A percentile compares a stretch with the other conserved stretches of the same genome.
These are phyloP conservation scores for Dipteronia dyeriana DNA, from an alignment of 345 rosid species.

Conservation along the genomic window DNA sequence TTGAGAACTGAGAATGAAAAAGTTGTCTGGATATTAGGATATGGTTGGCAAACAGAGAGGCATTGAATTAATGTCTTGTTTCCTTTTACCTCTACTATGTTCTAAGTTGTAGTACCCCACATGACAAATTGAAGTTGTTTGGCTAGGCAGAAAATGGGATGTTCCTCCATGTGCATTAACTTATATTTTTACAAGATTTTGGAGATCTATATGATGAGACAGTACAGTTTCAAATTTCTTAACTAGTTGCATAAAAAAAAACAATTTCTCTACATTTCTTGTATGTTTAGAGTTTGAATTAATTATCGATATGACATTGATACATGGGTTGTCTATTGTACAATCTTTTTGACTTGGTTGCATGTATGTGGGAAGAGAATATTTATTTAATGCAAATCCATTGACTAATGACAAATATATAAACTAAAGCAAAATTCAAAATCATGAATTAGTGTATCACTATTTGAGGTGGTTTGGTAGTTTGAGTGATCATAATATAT, in stretches of 20 bases:
- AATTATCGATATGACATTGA: background rate
- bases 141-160: background rate
- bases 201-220: background rate
- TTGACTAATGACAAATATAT: too few relatives aligned
- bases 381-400: background rate
- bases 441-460: too few relatives aligned
- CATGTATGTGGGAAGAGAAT: background rate
- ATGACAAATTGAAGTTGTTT: background rate
- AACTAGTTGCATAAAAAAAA: too few relatives aligned
- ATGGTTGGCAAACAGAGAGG: background rate
- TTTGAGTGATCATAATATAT: too few relatives aligned
- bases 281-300: background rate
- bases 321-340: background rate
- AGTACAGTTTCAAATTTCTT: background rate
- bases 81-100: background rate
- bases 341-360: background rate
- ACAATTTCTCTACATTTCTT: too few relatives aligned
- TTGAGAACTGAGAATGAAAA: background rate
- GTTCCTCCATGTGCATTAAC: background rate
- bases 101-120: background rate
- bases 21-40: background rate
- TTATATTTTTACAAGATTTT: background rate
- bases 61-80: background rate
- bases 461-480: too few relatives aligned
- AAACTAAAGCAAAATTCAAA: too few relatives aligned